Evolutionary conservation across 73 alveolate species (phyloP), one percentile per base, ranked within the genome.

Genomic region (Uronychia binucleata): DNA sequence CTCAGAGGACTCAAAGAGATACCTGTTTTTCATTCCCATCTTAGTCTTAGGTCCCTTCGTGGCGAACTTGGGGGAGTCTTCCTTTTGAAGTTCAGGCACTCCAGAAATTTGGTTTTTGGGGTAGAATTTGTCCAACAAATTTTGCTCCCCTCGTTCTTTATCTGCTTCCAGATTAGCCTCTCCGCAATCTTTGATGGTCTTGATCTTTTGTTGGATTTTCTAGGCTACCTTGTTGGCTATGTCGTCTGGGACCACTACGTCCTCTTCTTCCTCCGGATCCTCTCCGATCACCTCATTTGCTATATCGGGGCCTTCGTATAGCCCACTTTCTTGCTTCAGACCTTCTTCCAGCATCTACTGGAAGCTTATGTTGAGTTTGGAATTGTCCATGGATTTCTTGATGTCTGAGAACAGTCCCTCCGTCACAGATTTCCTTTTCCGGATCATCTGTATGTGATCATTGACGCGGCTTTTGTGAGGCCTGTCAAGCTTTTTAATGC

Each of bases 241-340:
- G n/a, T 46, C 67, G 67, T 46, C 67, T 46, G 67, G 67, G 5
- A 46, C 67, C 67, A 46, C 67, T n/a, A n/a, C n/a, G n/a, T n/a
- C n/a, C 5, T 46, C 67, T 46, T 46, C 67, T 46, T 46, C 67
- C 19, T 46, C 67, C 19, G 67, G n/a, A 11, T 46, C 67, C 67
- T 46, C 67, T 46, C 67, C 67, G 19, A 46, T 46, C 5, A 46
- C 19, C 19, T 46, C 67, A 5, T 46, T 5, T 46, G 5, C 67
- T 46, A 5, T 19, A 11, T 19, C 67, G 19, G 5, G 19, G 19
- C 67, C 67, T 46, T 46, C 67, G 5, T 11, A 46, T 5, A 46
- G 19, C 5, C 19, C 19, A 5, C 5, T 46, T 19, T 46, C 67
- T 46, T 5, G 19, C 67, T 46, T 46, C 5, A 46, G 67, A 11